Evolutionary conservation across 2,329 filamentous ascomycete genomes (phyloP).

Genomic region (Diplodia intermedia): DNA sequence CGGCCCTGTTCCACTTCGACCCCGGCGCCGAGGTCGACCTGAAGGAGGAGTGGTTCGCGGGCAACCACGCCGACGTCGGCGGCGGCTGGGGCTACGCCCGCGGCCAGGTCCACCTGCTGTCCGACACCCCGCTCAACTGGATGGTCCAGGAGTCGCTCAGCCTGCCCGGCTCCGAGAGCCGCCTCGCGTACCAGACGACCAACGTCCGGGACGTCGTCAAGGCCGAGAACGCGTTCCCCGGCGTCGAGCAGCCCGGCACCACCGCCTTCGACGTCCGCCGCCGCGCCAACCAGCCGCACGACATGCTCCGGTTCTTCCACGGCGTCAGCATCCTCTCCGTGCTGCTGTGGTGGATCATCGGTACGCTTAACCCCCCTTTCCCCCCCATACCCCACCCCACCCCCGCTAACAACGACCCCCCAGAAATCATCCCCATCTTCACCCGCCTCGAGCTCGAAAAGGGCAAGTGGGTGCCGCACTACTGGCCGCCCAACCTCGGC

Average conservation of each 20-base stretch:
- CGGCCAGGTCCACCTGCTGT: slow-evolving; percentile 50
- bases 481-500: slow-evolving; percentile 47
- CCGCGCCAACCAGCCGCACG: slow-evolving; percentile 31
- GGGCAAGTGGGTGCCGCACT: slow-evolving; percentile 46
- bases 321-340: slow-evolving; percentile 23
- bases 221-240: slow-evolving; percentile 17
- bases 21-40: slow-evolving; percentile 32
- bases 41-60: slow-evolving; percentile 54
- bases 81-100: slow-evolving; percentile 54
- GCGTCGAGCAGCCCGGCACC: not conserved
- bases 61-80: slow-evolving; percentile 54
- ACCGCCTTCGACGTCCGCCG: slow-evolving; percentile 22
- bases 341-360: slow-evolving; percentile 30
- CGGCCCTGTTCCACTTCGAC: slow-evolving; percentile 34
- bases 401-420: not conserved
- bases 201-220: not conserved
- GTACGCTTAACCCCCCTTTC: slow-evolving; percentile 25
- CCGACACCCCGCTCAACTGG: slow-evolving; percentile 56
- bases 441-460: slow-evolving; percentile 47
- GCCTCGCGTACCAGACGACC: slow-evolving; percentile 16
- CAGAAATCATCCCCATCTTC: slow-evolving; percentile 48
- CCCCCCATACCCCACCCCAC: not conserved
- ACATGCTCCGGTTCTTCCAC: slow-evolving; percentile 34
- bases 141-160: slow-evolving; percentile 47
- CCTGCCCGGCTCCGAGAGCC: not conserved